phyloP scores from a whole-genome alignment of 768 basidiomycete species.

The Gelatoporia subvermispora region DNA sequence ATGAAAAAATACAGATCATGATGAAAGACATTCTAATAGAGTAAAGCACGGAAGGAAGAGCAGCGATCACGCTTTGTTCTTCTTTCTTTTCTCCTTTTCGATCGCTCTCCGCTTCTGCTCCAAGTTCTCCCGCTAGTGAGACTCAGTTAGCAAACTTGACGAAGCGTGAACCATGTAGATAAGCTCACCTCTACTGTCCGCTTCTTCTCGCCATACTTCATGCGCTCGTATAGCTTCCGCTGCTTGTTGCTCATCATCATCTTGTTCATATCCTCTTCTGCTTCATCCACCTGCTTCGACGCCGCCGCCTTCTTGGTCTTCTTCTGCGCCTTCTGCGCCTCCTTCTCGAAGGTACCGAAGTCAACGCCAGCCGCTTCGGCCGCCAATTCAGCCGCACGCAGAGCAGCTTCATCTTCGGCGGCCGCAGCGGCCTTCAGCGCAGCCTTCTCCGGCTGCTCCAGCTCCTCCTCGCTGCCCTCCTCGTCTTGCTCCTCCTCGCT shows the following conservation, averaged over 20 bases:
- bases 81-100: constrained; percentile 23
- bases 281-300: constrained; percentile 20
- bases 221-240: constrained; percentile 87
- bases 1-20: background rate
- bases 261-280: constrained; percentile 88
- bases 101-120: constrained; percentile 22
- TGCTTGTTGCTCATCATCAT: constrained; percentile 98
- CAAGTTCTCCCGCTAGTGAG: constrained; percentile 20
- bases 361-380: constrained; percentile 88
- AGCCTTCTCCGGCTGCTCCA: constrained; percentile 19
- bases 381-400: constrained; percentile 85
- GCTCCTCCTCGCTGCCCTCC: constrained; percentile 19
- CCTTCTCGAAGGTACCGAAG: constrained; percentile 72
- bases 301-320: constrained; percentile 30
- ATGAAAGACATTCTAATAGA: background rate
- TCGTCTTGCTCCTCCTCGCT: constrained; percentile 24
- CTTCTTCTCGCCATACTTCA: constrained; percentile 82
- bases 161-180: background rate
- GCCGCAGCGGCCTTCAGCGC: constrained; percentile 29
- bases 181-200: constrained; percentile 70
- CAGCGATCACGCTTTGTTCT: constrained; percentile 12
- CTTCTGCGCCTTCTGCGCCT: constrained; percentile 58
- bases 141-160: constrained; percentile 8
- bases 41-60: background rate
- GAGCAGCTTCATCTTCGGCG: constrained; percentile 55